phyloP scores from a whole-genome alignment of 2,329 filamentous ascomycete species.

The Penicillium sp. region DNA sequence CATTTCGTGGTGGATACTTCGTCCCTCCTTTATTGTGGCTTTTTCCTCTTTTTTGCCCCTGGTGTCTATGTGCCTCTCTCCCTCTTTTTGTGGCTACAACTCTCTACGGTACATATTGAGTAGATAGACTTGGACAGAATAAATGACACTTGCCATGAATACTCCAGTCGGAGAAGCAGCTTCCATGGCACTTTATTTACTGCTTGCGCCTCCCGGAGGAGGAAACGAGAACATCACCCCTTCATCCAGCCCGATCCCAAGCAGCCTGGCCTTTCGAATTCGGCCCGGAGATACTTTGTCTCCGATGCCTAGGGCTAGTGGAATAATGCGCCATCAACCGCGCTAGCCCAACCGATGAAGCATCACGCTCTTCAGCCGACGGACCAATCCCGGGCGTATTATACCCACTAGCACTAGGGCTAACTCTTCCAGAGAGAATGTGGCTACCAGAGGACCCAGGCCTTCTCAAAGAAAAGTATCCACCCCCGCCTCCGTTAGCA shows the following conservation, averaged over 20 bases:
- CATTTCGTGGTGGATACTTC: background rate
- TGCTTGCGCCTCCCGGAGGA: background rate
- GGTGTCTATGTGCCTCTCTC: background rate
- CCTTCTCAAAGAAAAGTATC: conserved; percentile 24
- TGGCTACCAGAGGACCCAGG: conserved; percentile 11
- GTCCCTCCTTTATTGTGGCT: background rate
- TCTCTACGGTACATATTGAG: conserved; percentile 6
- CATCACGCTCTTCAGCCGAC: conserved; percentile 21
- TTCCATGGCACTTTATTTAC: background rate
- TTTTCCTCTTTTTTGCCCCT: background rate
- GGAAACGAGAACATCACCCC: background rate
- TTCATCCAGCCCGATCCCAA: conserved; percentile 7
- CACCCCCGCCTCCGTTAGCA: conserved; percentile 5
- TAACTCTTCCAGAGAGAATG: conserved; percentile 6
- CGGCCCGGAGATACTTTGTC: conserved; percentile 24
- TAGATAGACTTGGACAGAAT: conserved; percentile 11
- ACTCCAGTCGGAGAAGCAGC: background rate
- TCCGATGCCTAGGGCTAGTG: conserved; percentile 23
- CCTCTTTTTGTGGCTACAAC: background rate
- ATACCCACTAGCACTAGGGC: conserved; percentile 18
- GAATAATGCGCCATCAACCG: conserved; percentile 27
- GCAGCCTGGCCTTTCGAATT: conserved; percentile 12
- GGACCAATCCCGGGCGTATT: conserved; percentile 17
- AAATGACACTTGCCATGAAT: background rate
- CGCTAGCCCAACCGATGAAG: conserved; percentile 12